phyloP scores from a whole-genome alignment of 495 filamentous ascomycete species.

The Extremus antarcticus region DNA sequence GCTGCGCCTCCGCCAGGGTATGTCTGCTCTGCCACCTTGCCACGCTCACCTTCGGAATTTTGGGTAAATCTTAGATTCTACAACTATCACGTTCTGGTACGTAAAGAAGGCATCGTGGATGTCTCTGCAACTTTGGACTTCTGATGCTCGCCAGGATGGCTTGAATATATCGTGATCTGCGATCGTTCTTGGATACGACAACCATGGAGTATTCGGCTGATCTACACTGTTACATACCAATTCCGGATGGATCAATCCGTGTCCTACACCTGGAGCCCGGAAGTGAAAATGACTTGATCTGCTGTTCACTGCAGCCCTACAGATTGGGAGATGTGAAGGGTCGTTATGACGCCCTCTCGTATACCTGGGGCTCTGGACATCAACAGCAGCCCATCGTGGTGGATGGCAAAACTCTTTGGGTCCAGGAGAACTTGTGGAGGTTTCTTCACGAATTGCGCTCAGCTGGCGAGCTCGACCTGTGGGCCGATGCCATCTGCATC shows the following conservation, averaged over 20 bases:
- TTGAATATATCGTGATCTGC: neutral
- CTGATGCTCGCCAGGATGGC: neutral
- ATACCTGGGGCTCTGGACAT: constrained; percentile 4
- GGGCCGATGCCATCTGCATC: constrained; percentile 33
- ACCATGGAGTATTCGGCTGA: too few relatives aligned
- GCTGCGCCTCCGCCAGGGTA: neutral
- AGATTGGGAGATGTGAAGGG: neutral
- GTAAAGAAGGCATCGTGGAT: too few relatives aligned
- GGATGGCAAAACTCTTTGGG: neutral
- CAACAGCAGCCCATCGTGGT: neutral
- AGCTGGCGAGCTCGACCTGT: constrained; percentile 7
- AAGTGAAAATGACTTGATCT: neutral
- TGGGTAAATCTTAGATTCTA: neutral
- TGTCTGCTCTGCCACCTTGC: neutral
- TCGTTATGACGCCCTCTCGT: constrained; percentile 10
- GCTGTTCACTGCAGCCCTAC: neutral
- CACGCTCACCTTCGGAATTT: neutral
- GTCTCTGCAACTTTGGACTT: too few relatives aligned
- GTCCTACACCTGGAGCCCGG: neutral
- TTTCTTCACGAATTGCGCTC: neutral
- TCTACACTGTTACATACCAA: neutral
- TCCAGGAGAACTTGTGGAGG: constrained; percentile 2
- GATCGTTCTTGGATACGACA: neutral
- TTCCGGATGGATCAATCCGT: neutral
- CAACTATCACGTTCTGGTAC: too few relatives aligned